phyloP scores from a whole-genome alignment of 1,284 basidiomycete species.

The Pseudozyma hubeiensis region DNA sequence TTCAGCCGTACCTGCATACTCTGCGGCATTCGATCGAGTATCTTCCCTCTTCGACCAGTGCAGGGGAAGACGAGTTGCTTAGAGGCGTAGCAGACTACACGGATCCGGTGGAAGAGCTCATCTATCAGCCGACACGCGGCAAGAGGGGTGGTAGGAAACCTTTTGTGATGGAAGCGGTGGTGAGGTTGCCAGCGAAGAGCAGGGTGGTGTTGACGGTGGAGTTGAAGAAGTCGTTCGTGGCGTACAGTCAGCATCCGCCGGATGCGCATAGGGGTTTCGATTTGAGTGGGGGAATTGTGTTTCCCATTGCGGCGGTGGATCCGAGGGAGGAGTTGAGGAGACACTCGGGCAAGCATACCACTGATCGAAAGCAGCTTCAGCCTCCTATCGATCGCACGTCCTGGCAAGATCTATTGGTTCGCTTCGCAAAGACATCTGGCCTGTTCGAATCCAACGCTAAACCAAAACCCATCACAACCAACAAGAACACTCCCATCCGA shows the following conservation, averaged over 20 bases:
- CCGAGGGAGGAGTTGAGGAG: constrained; percentile 3
- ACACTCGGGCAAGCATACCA: no score
- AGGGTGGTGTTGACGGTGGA: constrained; percentile 79
- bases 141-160: constrained; percentile 25
- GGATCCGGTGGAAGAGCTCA: constrained; percentile 38
- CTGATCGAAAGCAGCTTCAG: no score
- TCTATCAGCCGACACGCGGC: constrained; percentile 45
- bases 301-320: constrained; percentile 66
- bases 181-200: constrained; percentile 76
- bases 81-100: constrained; percentile 46
- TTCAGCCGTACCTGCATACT: constrained; percentile 88
- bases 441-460: background rate
- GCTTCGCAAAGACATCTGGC: background rate
- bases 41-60: background rate
- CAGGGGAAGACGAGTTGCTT: constrained; percentile 38
- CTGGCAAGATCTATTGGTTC: no score
- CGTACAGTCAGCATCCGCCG: constrained; percentile 94
- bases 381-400: no score
- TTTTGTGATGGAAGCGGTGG: constrained; percentile 73
- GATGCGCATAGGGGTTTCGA: constrained; percentile 96
- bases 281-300: constrained; percentile 75
- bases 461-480: background rate
- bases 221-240: constrained; percentile 85
- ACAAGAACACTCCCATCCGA: background rate
- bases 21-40: constrained; percentile 71